Evolutionary conservation across 2,329 filamentous ascomycete genomes (phyloP).

Genomic region (Diaporthe ilicicola): DNA sequence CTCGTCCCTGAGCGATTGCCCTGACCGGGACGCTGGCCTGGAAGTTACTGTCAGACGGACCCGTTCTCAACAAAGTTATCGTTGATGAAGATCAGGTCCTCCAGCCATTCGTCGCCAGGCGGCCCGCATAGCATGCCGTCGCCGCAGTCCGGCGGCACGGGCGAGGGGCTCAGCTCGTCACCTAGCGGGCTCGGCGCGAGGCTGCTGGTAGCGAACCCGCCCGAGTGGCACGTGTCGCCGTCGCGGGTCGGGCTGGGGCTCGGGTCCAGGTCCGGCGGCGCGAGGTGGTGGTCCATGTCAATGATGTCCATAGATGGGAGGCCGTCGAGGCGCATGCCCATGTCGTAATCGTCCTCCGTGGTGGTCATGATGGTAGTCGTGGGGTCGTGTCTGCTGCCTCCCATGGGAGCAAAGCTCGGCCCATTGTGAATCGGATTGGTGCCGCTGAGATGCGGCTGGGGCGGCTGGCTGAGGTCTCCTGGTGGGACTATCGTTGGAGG

Average conservation of each 20-base stretch:
- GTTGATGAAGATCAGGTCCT: constrained; percentile 32
- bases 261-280: constrained; percentile 31
- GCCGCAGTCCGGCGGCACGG: constrained; percentile 23
- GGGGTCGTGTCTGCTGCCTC: constrained; percentile 20
- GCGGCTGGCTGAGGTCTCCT: constrained; percentile 30
- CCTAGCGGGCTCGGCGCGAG: constrained; percentile 31
- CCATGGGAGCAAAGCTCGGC: constrained; percentile 30
- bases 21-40: neutral
- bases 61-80: constrained; percentile 32
- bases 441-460: constrained; percentile 20
- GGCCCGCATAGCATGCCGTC: constrained; percentile 29
- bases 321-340: constrained; percentile 13
- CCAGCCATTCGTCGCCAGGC: constrained; percentile 31
- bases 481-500: constrained; percentile 16
- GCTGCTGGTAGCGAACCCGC: constrained; percentile 27
- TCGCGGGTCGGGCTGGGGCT: constrained; percentile 28
- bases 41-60: neutral
- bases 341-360: constrained; percentile 14
- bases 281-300: constrained; percentile 27
- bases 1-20: neutral
- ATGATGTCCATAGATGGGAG: constrained; percentile 3
- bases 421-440: constrained; percentile 14
- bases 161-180: constrained; percentile 31
- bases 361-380: constrained; percentile 26
- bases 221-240: constrained; percentile 23